Percentiles rank a stretch among this genome's conserved stretches.
phyloP scores from a whole-genome alignment of 2,329 filamentous ascomycete species.

The Botrytis squamosa region DNA sequence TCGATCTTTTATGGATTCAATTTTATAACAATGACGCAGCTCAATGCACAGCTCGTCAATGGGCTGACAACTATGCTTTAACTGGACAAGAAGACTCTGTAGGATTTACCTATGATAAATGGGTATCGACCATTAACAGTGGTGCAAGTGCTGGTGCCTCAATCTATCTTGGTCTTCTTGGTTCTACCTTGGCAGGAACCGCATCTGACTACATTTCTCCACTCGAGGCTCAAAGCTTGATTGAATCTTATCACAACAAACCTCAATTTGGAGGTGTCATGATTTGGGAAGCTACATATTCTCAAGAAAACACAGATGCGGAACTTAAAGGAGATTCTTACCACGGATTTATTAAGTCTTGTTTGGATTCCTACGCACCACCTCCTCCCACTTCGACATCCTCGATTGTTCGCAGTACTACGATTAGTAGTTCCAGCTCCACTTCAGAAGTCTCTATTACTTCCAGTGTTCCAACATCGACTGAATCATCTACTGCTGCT shows the following conservation, averaged over 20 bases:
- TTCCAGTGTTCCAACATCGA: slow-evolving; percentile 4
- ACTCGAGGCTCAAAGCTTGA: slow-evolving; percentile 31
- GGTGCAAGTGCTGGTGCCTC: slow-evolving; percentile 34
- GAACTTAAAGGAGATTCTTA: slow-evolving; percentile 24
- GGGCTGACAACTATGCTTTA: slow-evolving; percentile 15
- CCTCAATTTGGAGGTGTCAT: slow-evolving; percentile 40
- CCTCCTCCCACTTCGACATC: slow-evolving; percentile 17
- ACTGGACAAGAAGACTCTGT: background rate
- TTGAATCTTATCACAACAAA: slow-evolving; percentile 28
- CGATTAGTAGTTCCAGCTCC: slow-evolving; percentile 14
- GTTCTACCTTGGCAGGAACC: slow-evolving; percentile 19
- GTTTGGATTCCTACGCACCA: slow-evolving; percentile 23
- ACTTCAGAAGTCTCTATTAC: background rate
- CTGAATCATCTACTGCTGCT: background rate
- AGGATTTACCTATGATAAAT: slow-evolving; percentile 34
- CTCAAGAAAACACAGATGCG: slow-evolving; percentile 27
- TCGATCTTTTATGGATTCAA: slow-evolving; percentile 39
- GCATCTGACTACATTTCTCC: slow-evolving; percentile 31
- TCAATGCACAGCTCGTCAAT: slow-evolving; percentile 35
- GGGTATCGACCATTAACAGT: slow-evolving; percentile 25
- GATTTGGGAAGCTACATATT: slow-evolving; percentile 38
- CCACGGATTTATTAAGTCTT: slow-evolving; percentile 28
- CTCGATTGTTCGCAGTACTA: slow-evolving; percentile 17
- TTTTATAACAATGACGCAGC: slow-evolving; percentile 37
- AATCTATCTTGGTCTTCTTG: slow-evolving; percentile 37